Percentiles rank a stretch among this genome's conserved stretches.
phyloP scores from a whole-genome alignment of 1,284 basidiomycete genomes.

The Volvariella surrecta region DNA sequence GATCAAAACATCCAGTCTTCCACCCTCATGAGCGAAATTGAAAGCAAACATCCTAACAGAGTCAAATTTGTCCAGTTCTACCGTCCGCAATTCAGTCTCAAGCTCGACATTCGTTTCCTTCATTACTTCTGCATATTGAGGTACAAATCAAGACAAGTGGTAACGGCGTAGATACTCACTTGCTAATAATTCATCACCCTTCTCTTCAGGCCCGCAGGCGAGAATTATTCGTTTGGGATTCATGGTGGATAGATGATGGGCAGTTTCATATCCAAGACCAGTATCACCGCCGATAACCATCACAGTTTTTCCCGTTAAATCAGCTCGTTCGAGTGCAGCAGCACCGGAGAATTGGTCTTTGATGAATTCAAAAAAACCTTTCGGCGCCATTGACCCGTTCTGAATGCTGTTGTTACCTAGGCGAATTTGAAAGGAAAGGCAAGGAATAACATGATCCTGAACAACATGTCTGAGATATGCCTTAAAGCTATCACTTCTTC shows the following conservation, averaged over 20 bases:
- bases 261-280: slow-evolving; percentile 34
- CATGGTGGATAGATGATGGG: slow-evolving; percentile 36
- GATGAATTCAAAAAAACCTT: slow-evolving; percentile 13
- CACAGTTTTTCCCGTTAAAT: slow-evolving; percentile 24
- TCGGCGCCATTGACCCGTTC: slow-evolving; percentile 9
- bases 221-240: slow-evolving; percentile 29
- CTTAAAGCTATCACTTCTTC: too few relatives aligned
- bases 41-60: slow-evolving; percentile 27
- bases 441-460: too few relatives aligned
- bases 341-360: slow-evolving; percentile 19
- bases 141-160: not conserved
- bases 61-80: slow-evolving; percentile 28
- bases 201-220: slow-evolving; percentile 28
- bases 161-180: slow-evolving; percentile 13
- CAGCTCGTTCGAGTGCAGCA: slow-evolving; percentile 16
- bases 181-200: slow-evolving; percentile 24
- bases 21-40: slow-evolving; percentile 24
- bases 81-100: slow-evolving; percentile 24
- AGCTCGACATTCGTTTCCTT: slow-evolving; percentile 21
- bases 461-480: too few relatives aligned
- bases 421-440: too few relatives aligned
- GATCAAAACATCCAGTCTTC: slow-evolving; percentile 29
- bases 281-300: slow-evolving; percentile 29
- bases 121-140: slow-evolving; percentile 17
- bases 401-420: not conserved